These are phyloP conservation scores for Articulospora tetracladia DNA, from an alignment of 495 filamentous ascomycete species.

Conservation along the genomic window DNA sequence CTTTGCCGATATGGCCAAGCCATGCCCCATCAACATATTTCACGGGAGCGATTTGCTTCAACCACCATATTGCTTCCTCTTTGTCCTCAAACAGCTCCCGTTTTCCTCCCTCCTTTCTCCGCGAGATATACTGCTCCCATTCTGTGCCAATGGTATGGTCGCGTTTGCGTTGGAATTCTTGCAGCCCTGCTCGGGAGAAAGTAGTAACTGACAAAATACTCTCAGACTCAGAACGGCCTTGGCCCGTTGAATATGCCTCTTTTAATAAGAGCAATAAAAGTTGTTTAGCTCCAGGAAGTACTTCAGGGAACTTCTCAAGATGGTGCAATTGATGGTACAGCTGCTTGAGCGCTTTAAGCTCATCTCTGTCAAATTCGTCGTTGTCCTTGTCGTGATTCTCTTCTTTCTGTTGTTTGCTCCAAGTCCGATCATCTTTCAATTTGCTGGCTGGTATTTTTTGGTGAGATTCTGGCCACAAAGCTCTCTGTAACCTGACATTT, in stretches of 20 bases:
- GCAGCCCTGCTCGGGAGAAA: constrained; percentile 28
- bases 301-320: constrained; percentile 33
- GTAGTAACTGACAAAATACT: constrained; percentile 33
- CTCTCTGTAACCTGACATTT: constrained; percentile 1
- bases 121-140: constrained; percentile 33
- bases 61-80: constrained; percentile 39
- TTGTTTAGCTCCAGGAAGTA: constrained; percentile 28
- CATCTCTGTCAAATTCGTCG: constrained; percentile 7
- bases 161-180: constrained; percentile 26
- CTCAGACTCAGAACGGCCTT: not conserved
- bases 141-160: constrained; percentile 24
- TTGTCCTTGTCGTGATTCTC: constrained; percentile 1
- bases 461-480: constrained; percentile 1
- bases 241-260: constrained; percentile 25
- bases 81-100: constrained; percentile 33
- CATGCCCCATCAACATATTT: constrained; percentile 50
- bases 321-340: constrained; percentile 41
- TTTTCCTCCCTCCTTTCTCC: constrained; percentile 25
- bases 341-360: constrained; percentile 19
- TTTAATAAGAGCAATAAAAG: constrained; percentile 30
- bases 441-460: not conserved
- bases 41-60: constrained; percentile 38
- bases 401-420: not conserved
- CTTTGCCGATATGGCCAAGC: constrained; percentile 42
- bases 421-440: not conserved